Percentiles rank a stretch among this genome's conserved stretches.
Conservation (phyloP, 495 filamentous ascomycete species). For the Penicillium tannophilum region DNA sequence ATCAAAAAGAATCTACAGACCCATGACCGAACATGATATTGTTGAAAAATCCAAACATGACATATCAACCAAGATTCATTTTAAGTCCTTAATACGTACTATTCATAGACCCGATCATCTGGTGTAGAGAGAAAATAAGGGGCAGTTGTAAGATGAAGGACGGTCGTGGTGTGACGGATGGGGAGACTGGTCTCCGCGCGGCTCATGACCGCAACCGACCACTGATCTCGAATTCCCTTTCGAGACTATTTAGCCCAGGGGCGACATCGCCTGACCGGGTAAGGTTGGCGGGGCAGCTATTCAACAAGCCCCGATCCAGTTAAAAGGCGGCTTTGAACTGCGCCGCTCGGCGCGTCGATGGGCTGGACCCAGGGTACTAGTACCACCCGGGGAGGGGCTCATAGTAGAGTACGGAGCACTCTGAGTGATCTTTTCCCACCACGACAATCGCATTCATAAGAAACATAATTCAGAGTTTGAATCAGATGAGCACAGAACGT, state of each 20-base stretch:
- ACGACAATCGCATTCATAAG: not conserved
- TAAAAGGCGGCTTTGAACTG: constrained; percentile 12
- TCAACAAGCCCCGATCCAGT: constrained; percentile 20
- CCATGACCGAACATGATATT: not conserved
- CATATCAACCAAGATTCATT: not conserved
- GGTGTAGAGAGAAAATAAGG: constrained; percentile 2
- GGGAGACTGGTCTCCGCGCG: constrained; percentile 11
- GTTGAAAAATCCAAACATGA: not conserved
- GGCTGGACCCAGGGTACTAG: constrained; percentile 12
- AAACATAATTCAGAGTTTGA: not conserved
- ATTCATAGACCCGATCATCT: not conserved
- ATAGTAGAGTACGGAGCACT: not conserved
- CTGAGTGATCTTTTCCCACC: not conserved
- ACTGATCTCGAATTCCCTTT: not conserved
- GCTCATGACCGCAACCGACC: constrained; percentile 20
- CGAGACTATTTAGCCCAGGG: constrained; percentile 10
- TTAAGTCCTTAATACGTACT: not conserved
- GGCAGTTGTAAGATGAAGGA: constrained; percentile 15
- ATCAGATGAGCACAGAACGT: not conserved
- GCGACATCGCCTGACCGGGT: constrained; percentile 27
- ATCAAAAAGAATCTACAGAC: not conserved
- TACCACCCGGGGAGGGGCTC: not conserved
- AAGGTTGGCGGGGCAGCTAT: constrained; percentile 24
- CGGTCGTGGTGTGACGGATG: constrained; percentile 17
- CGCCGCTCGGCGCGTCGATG: constrained; percentile 10